Conservation (phyloP, 73 alveolate genomes). For the Symbiodinium pilosum region DNA sequence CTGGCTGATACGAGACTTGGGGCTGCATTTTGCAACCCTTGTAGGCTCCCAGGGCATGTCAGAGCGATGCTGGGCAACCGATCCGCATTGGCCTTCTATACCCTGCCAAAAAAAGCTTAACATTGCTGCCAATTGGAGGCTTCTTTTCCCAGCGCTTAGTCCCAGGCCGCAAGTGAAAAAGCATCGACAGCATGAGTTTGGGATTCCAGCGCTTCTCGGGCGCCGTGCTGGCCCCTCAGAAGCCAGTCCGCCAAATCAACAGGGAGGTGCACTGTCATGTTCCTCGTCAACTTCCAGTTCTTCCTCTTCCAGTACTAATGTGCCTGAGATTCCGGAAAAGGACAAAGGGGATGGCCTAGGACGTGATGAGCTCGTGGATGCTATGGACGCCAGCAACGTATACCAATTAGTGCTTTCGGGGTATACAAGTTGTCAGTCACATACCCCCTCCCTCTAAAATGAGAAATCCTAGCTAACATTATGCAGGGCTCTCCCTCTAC, state of each 20-base stretch:
- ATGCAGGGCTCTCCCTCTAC: no score
- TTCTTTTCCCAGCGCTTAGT: neutral
- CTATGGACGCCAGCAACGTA: neutral
- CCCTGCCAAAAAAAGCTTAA: neutral
- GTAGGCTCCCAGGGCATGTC: slow-evolving; percentile 19
- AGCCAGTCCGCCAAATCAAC: neutral
- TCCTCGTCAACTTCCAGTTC: neutral
- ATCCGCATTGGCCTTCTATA: neutral
- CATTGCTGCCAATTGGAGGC: slow-evolving; percentile 2
- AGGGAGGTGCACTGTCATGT: neutral
- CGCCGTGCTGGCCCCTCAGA: neutral
- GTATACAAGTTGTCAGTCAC: no score
- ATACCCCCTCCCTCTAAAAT: no score
- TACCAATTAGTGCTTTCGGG: no score
- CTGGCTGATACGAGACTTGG: neutral
- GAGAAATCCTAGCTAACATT: no score
- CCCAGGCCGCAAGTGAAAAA: neutral
- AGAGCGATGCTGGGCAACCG: slow-evolving; percentile 11
- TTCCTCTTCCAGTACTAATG: neutral
- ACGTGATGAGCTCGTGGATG: neutral
- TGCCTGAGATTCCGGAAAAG: neutral
- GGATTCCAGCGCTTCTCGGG: neutral
- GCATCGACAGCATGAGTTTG: no score
- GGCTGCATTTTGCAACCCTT: neutral
- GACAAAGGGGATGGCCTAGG: neutral